Conservation (phyloP, 306 rosid genomes). For the Abrus pulchellus region DNA sequence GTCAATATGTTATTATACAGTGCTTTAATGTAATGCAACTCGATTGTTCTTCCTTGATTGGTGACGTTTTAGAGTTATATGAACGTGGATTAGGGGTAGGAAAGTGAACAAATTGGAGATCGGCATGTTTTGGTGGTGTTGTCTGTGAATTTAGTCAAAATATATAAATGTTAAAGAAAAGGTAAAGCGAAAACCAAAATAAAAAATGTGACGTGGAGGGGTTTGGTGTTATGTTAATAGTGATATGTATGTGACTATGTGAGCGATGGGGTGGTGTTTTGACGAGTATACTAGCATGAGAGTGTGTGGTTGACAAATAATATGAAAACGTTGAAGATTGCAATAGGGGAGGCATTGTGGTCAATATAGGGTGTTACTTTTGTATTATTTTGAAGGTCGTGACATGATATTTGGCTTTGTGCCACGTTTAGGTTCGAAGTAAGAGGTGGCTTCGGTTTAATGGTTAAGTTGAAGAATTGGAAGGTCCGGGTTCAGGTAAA, state of each 20-base stretch:
- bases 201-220: constrained; percentile 38
- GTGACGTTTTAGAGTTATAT: constrained; percentile 49
- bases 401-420: not conserved
- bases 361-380: constrained; percentile 36
- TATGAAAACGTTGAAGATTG: constrained; percentile 15
- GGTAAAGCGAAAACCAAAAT: not conserved
- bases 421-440: constrained; percentile 44
- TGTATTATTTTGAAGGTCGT: not conserved
- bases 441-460: constrained; percentile 29
- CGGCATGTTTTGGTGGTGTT: constrained; percentile 40
- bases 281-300: constrained; percentile 30
- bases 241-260: constrained; percentile 21
- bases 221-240: constrained; percentile 21
- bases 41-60: constrained; percentile 50
- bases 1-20: constrained; percentile 53
- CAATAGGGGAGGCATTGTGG: not conserved
- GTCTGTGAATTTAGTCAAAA: constrained; percentile 6
- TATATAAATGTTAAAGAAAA: constrained; percentile 33
- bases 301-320: constrained; percentile 48
- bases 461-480: constrained; percentile 19
- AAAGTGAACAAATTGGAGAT: constrained; percentile 35
- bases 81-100: constrained; percentile 58
- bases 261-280: constrained; percentile 42
- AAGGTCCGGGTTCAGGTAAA: constrained; percentile 14
- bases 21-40: constrained; percentile 39